Evolutionary conservation across 805 yeast genomes (phyloP), one percentile per base, ranked within the genome.

Genomic region (Zygoascus ofunaensis): DNA sequence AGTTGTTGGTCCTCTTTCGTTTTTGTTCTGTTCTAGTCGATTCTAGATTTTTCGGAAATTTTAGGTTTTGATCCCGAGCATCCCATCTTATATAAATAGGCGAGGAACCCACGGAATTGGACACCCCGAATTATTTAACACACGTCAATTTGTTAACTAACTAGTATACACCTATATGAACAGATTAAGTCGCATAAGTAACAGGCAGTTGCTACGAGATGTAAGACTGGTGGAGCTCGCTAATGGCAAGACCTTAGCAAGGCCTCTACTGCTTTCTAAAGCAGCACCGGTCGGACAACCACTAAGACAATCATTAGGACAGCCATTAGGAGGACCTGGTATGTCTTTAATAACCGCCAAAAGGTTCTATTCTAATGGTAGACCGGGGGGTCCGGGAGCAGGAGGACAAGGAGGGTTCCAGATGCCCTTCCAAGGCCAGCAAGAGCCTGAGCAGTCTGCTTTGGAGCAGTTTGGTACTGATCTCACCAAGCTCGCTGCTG

Each of bases 381-480:
- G 37, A 18, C 45, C 45, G 10, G 45, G 47, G 18, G 46, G 49
- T 19, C 45, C 50, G 8, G 21, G 33, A 20, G 40, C 40, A 8
- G 39, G 39, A n/a, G 47, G 46, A 14, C 18, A 17, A 12, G 43
- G 43, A 15, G 42, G 42, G 5, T 40, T 33, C n/a, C 52, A 47
- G 42, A 44, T 44, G 47, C 34, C 38, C n/a, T 44, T 43, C 22
- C 48, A 43, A 26, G 37, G 43, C 21, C 47, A 46, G 20, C 45
- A 41, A 15, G 53, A 50, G 33, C 44, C 39, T 15, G 44, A 46
- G 32, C 42, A 79, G 49, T 83, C 90, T 0, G 94, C 97, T 0
- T 66, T 90, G 48, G 87, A 87, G 54, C 79, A 80, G 57, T 90
- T 68, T 59, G 98, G 96, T 19, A 75, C 83, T 0, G 90, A 92